Evolutionary conservation across 2,329 filamentous ascomycete species (phyloP).

Genomic region (Verticillium isaacii): DNA sequence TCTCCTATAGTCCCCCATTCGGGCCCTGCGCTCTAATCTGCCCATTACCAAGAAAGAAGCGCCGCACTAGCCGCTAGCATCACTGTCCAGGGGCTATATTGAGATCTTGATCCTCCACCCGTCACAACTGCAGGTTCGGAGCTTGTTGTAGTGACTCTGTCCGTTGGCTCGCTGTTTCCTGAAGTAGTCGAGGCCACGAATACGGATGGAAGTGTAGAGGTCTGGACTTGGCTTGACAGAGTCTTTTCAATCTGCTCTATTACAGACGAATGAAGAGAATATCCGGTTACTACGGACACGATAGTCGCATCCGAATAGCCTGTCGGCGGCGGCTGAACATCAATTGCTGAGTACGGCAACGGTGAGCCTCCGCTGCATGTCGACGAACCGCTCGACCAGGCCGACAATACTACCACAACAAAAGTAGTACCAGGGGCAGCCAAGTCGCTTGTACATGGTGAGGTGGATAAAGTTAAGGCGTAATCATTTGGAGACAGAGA

Average conservation of each 20-base stretch:
- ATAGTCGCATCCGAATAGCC: background rate
- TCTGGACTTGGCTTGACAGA: background rate
- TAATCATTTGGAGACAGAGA: background rate
- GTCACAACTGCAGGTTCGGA: background rate
- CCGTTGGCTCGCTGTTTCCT: background rate
- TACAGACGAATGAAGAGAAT: background rate
- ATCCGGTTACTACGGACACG: background rate
- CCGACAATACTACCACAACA: background rate
- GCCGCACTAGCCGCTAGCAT: background rate
- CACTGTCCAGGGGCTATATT: background rate
- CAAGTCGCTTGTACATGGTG: background rate
- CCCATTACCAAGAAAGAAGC: background rate
- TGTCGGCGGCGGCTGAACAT: background rate
- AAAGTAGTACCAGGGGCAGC: background rate
- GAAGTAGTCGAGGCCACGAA: background rate
- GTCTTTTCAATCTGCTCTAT: background rate
- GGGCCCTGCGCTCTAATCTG: background rate
- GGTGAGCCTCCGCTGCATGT: background rate
- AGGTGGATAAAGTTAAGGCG: background rate
- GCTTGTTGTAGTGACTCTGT: background rate
- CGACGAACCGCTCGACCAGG: background rate
- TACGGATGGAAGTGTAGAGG: background rate
- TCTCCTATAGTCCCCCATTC: no score
- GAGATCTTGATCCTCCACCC: background rate
- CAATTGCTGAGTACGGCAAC: background rate